Conservation (phyloP, 2,329 filamentous ascomycete genomes). For the Acarospora socialis region DNA sequence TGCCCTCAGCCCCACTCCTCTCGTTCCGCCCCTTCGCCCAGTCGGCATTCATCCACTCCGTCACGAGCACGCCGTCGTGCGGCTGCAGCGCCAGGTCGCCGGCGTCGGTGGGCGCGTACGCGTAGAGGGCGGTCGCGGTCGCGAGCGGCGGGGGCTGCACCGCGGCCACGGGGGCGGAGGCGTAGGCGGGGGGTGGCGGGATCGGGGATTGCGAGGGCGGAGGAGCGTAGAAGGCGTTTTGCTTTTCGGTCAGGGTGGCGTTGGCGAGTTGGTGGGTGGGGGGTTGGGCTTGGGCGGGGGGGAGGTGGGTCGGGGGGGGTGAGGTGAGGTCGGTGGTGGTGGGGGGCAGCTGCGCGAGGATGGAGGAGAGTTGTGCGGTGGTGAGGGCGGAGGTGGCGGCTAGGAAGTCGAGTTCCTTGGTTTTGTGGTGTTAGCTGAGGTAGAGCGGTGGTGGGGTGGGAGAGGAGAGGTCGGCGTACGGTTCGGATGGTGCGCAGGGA, state of each 20-base stretch:
- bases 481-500: slow-evolving; percentile 79
- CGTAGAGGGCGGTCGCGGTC: slow-evolving; percentile 68
- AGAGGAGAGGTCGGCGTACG: slow-evolving; percentile 34
- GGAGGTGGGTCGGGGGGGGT: slow-evolving; percentile 14
- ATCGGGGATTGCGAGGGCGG: slow-evolving; percentile 32
- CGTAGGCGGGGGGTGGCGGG: slow-evolving; percentile 37
- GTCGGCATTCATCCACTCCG: slow-evolving; percentile 90
- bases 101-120: slow-evolving; percentile 63
- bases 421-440: slow-evolving; percentile 11
- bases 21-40: slow-evolving; percentile 91
- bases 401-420: slow-evolving; percentile 78
- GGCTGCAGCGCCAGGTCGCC: slow-evolving; percentile 71
- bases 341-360: slow-evolving; percentile 59
- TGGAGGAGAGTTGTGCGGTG: slow-evolving; percentile 58
- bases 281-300: slow-evolving; percentile 22
- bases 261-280: slow-evolving; percentile 26
- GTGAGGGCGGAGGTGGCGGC: slow-evolving; percentile 69
- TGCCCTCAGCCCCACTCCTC: slow-evolving; percentile 71
- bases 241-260: slow-evolving; percentile 28
- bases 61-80: slow-evolving; percentile 65
- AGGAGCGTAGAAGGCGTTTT: slow-evolving; percentile 20
- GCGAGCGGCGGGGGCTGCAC: slow-evolving; percentile 42
- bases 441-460: slow-evolving; percentile 6
- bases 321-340: slow-evolving; percentile 43
- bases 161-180: slow-evolving; percentile 29